Percentiles rank a stretch among this genome's conserved stretches.
Conservation (phyloP, 352 stramenopile genomes). For the Achlya hypogyna region DNA sequence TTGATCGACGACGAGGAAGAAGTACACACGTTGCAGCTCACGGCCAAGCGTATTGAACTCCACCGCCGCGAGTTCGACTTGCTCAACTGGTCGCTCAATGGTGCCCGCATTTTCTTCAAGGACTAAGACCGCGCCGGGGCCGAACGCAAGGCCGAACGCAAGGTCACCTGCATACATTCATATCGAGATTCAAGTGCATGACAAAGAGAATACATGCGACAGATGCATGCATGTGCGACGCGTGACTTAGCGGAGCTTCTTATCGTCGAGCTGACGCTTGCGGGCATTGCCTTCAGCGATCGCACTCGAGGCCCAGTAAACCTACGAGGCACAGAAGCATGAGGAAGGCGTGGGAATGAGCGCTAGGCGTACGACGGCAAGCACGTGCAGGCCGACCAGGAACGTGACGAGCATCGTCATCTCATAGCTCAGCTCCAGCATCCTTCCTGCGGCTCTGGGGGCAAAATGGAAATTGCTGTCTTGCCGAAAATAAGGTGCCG, state of each 20-base stretch:
- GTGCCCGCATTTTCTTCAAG: slow-evolving; percentile 89
- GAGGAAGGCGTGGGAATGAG: slow-evolving; percentile 13
- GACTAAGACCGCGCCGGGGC: slow-evolving; percentile 33
- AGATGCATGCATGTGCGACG: neutral
- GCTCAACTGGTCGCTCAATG: slow-evolving; percentile 87
- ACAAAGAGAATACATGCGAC: neutral
- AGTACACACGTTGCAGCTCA: slow-evolving; percentile 79
- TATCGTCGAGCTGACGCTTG: slow-evolving; percentile 28
- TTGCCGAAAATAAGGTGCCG: neutral
- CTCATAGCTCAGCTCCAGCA: slow-evolving; percentile 21
- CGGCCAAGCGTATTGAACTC: slow-evolving; percentile 77
- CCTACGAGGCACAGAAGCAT: slow-evolving; percentile 18
- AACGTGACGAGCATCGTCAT: slow-evolving; percentile 58
- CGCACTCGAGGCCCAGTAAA: slow-evolving; percentile 55
- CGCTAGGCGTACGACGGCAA: slow-evolving; percentile 44
- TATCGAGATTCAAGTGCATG: slow-evolving; percentile 4
- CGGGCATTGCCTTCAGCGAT: slow-evolving; percentile 37
- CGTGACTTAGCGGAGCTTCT: slow-evolving; percentile 47
- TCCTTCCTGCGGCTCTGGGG: slow-evolving; percentile 5
- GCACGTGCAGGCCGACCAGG: slow-evolving; percentile 61
- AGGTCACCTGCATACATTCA: neutral
- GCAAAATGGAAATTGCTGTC: neutral
- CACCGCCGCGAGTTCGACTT: slow-evolving; percentile 84
- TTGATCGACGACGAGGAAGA: slow-evolving; percentile 83
- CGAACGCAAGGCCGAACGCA: neutral